A percentile compares a stretch with the other conserved stretches of the same genome.
Evolutionary conservation across 306 rosid genomes (phyloP).

Genomic region (Trifolium subterraneum): DNA sequence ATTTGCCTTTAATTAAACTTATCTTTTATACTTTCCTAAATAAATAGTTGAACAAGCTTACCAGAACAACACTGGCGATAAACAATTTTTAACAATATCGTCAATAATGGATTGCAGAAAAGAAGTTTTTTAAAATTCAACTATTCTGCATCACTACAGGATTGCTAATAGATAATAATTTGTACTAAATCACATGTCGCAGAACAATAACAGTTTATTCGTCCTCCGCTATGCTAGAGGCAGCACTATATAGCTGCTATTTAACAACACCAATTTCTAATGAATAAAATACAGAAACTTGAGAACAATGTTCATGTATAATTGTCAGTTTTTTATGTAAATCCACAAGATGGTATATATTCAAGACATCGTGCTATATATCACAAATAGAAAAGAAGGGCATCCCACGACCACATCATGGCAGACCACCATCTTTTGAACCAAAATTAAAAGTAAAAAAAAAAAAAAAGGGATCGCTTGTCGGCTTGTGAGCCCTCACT

Average conservation of each 20-base stretch:
- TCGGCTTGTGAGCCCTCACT: conserved; percentile 45
- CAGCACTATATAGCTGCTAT: background rate
- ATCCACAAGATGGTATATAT: conserved; percentile 48
- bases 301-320: conserved; percentile 36
- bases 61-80: conserved; percentile 7
- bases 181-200: too few species aligned
- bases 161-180: too few species aligned
- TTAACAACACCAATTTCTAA: background rate
- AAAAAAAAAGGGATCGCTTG: conserved; percentile 37
- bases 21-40: too few species aligned
- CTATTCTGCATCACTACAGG: too few species aligned
- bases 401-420: conserved; percentile 30
- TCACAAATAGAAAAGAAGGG: conserved; percentile 43
- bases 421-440: conserved; percentile 34
- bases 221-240: background rate
- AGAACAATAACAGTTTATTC: background rate
- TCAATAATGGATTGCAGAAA: background rate
- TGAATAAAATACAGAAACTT: conserved; percentile 35
- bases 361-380: conserved; percentile 45
- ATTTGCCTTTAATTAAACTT: too few species aligned
- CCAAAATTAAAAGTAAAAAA: conserved; percentile 29
- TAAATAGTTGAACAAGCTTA: conserved; percentile 22
- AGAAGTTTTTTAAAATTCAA: too few species aligned
- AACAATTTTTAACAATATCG: background rate
- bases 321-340: conserved; percentile 46